phyloP scores from a whole-genome alignment of 768 basidiomycete genomes.

The Naematelia aurantialba region DNA sequence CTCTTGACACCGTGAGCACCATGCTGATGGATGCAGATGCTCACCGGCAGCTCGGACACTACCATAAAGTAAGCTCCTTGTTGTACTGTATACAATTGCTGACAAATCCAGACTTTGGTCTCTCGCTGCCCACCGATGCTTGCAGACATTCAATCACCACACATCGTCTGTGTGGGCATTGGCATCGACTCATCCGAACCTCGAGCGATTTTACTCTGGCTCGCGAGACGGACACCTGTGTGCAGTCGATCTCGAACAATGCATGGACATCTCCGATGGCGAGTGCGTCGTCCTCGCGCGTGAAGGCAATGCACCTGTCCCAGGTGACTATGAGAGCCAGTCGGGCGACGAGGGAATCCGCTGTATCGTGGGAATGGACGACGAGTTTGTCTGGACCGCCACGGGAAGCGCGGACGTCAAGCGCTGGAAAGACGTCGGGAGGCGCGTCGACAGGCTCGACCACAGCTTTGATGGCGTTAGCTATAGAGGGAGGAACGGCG shows the following conservation, averaged over 20 bases:
- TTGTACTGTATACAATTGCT: background rate
- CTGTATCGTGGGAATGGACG: constrained; percentile 75
- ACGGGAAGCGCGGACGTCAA: constrained; percentile 74
- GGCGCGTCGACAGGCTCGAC: constrained; percentile 30
- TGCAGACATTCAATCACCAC: constrained; percentile 95
- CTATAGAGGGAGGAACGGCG: constrained; percentile 15
- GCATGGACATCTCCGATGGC: constrained; percentile 75
- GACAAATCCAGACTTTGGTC: constrained; percentile 83
- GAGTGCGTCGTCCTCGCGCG: constrained; percentile 77
- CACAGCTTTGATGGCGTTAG: constrained; percentile 26
- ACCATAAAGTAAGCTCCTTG: constrained; percentile 45
- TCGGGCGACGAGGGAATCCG: constrained; percentile 71
- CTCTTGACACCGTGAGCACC: background rate
- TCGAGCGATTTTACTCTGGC: constrained; percentile 90
- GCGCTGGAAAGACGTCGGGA: constrained; percentile 66
- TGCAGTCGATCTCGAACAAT: constrained; percentile 82
- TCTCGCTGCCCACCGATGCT: constrained; percentile 72
- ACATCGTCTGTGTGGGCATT: constrained; percentile 88
- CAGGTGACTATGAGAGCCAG: constrained; percentile 48
- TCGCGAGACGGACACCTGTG: constrained; percentile 84
- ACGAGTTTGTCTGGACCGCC: constrained; percentile 84
- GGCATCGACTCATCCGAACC: constrained; percentile 76
- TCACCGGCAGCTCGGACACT: constrained; percentile 51
- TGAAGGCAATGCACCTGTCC: constrained; percentile 34
- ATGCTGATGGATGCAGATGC: constrained; percentile 29